Evolutionary conservation across 495 filamentous ascomycete genomes (phyloP), one percentile per base, ranked within the genome.

Genomic region (Penicillium dipodomyicola): DNA sequence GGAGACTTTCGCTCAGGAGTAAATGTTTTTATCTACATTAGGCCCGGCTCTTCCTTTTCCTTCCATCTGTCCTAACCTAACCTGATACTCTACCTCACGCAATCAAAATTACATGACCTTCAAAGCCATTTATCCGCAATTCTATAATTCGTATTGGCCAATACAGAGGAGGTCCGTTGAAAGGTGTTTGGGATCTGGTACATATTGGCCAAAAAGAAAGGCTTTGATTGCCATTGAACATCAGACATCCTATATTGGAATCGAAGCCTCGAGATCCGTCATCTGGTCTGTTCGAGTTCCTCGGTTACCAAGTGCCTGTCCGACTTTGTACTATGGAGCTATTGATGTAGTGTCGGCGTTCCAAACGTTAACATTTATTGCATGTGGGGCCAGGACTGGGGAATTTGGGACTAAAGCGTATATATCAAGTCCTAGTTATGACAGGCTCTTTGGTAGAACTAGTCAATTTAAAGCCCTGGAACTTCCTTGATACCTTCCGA

Each of bases 1-100:
- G 32, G 74, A 76, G 73, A 60, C 58, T 65, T 79, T 67, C 63
- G 65, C 69, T 56, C 74, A 79, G 73, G 76, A 79, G 72, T 79
- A 74, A 77, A 69, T 54, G 60, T 68, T 67, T 67, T 65, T 55
- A 59, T 50, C 57, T 62, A 62, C 52, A 63, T 62, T 60, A 67
- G 64, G 65, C 62, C 64, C 60, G 62, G 57, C 56, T 67, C 52
- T 67, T 66, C 64, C 63, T 65, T 67, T 65, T 68, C 58, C 62
- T 65, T 67, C 67, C 60, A 69, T 60, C 72, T 68, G 63, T 72
- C 63, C 62, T 74, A 73, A 68, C 71, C 65, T 66, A 58, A 52
- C 59, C 64, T 59, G 55, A 65, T 69, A 68, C 67, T 72, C 66
- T 72, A 70, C 70, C 69, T 74, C 64, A 73, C 65, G 66, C 71